These are phyloP conservation scores for Dipteronia dyeriana DNA, from an alignment of 345 rosid genomes.

Conservation along the genomic window DNA sequence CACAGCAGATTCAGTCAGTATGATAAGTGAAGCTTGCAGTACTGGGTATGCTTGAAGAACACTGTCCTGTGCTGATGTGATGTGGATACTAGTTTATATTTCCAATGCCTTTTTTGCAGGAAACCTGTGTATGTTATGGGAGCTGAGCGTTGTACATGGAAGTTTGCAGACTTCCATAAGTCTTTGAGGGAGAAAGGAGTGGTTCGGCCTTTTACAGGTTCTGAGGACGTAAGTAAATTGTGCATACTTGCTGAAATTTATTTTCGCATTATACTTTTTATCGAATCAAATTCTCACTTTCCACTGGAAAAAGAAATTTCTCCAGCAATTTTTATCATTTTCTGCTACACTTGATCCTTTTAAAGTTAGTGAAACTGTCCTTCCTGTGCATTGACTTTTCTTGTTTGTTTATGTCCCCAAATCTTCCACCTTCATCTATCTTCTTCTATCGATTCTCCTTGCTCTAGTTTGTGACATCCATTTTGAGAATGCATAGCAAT, in stretches of 20 bases:
- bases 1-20: conserved; percentile 93
- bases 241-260: background rate
- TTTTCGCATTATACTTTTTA: background rate
- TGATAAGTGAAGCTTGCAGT: conserved; percentile 95
- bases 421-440: conserved; percentile 1
- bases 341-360: background rate
- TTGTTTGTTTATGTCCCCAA: background rate
- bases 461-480: background rate
- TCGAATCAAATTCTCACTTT: background rate
- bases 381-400: background rate
- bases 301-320: background rate
- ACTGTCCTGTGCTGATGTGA: conserved; percentile 9
- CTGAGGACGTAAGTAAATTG: conserved; percentile 82
- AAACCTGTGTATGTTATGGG: conserved; percentile 92
- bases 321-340: background rate
- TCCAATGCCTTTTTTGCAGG: conserved; percentile 40
- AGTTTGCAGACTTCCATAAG: conserved; percentile 79
- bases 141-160: conserved; percentile 89
- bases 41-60: conserved; percentile 67
- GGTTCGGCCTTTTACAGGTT: conserved; percentile 76
- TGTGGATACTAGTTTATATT: background rate
- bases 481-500: background rate
- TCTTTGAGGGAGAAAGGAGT: conserved; percentile 83
- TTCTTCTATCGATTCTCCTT: background rate
- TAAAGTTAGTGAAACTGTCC: background rate